These are phyloP conservation scores for Cylindrodendrum hubeiense DNA, from an alignment of 2,329 filamentous ascomycete genomes.

Conservation along the genomic window DNA sequence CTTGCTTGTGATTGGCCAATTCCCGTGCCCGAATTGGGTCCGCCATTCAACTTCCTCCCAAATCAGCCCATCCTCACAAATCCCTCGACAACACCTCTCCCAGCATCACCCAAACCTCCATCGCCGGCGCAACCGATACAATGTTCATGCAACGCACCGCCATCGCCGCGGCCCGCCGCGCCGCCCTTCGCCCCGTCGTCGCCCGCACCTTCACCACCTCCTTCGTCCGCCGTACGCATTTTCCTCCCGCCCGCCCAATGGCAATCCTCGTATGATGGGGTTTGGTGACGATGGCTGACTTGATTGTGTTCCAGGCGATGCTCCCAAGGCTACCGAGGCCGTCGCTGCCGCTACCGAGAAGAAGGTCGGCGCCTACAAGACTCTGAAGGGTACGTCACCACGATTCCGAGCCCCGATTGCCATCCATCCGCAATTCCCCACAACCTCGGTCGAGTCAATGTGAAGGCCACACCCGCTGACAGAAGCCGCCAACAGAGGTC, in stretches of 20 bases:
- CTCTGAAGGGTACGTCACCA: conserved; percentile 59
- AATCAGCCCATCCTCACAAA: conserved; percentile 63
- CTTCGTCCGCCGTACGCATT: conserved; percentile 68
- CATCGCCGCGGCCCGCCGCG: conserved; percentile 70
- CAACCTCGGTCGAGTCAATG: conserved; percentile 42
- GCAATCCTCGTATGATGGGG: conserved; percentile 49
- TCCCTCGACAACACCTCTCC: conserved; percentile 56
- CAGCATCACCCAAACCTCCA: conserved; percentile 33
- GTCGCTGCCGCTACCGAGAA: conserved; percentile 55
- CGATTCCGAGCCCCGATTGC: conserved; percentile 28
- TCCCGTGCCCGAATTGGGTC: conserved; percentile 45
- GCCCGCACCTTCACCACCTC: conserved; percentile 72
- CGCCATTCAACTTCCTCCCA: conserved; percentile 50
- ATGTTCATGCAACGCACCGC: conserved; percentile 76
- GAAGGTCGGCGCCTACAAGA: conserved; percentile 61
- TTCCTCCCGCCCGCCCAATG: conserved; percentile 42
- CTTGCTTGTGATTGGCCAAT: conserved; percentile 52
- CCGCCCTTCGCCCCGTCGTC: conserved; percentile 64
- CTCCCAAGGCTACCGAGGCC: conserved; percentile 53
- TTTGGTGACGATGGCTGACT: conserved; percentile 39
- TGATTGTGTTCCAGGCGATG: conserved; percentile 50
- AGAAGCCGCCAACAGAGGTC: conserved; percentile 73
- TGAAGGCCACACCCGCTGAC: conserved; percentile 38
- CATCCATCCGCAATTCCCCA: conserved; percentile 24
- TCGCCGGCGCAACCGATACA: conserved; percentile 44